Evolutionary conservation across 768 basidiomycete species (phyloP).

Genomic region (Strobilomyces confusus): DNA sequence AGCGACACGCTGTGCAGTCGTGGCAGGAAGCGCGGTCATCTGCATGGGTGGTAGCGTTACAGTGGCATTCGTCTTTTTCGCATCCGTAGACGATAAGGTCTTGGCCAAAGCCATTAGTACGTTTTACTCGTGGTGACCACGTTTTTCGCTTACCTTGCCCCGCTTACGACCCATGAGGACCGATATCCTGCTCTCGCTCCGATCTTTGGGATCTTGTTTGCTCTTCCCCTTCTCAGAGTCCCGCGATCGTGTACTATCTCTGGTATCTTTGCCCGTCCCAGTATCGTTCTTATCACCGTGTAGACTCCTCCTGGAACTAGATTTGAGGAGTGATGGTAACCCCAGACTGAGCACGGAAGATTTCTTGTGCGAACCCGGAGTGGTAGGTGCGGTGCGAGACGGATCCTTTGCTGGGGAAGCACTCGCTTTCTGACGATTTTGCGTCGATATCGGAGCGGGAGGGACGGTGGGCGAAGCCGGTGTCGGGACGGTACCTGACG

Average conservation of each 20-base stretch:
- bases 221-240: constrained; percentile 46
- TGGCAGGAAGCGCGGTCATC: constrained; percentile 75
- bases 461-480: constrained; percentile 53
- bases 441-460: constrained; percentile 38
- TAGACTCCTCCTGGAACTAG: constrained; percentile 76
- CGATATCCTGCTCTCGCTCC: constrained; percentile 88
- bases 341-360: constrained; percentile 79
- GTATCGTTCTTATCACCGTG: constrained; percentile 51
- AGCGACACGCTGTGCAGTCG: constrained; percentile 82
- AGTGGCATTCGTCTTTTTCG: constrained; percentile 66
- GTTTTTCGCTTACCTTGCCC: constrained; percentile 68
- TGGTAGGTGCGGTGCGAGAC: constrained; percentile 48
- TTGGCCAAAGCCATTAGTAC: constrained; percentile 30
- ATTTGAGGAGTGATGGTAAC: constrained; percentile 80
- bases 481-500: constrained; percentile 36
- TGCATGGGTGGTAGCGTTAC: constrained; percentile 87
- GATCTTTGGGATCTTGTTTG: constrained; percentile 77
- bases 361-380: constrained; percentile 69
- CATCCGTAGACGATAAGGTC: constrained; percentile 82
- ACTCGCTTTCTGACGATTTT: constrained; percentile 41
- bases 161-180: constrained; percentile 84
- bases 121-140: not conserved
- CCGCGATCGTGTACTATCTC: constrained; percentile 45
- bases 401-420: constrained; percentile 53
- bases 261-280: constrained; percentile 44